Percentiles rank a stretch among this genome's conserved stretches.
phyloP scores from a whole-genome alignment of 73 alveolate genomes.

The Paramecium sonneborni region DNA sequence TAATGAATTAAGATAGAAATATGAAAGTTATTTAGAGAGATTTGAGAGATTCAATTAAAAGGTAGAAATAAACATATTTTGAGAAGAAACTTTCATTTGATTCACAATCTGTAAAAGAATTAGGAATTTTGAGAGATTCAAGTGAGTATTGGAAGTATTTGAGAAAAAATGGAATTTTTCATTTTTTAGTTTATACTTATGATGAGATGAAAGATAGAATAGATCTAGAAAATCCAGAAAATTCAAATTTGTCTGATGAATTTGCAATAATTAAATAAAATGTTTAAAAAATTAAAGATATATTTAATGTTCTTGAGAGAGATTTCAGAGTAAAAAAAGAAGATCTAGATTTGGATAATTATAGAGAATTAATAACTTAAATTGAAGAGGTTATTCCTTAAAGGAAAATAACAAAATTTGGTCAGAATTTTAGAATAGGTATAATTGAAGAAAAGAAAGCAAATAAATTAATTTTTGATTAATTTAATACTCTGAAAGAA shows the following conservation, averaged over 20 bases:
- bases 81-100: neutral
- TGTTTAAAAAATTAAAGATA: constrained; percentile 43
- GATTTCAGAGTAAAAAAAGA: constrained; percentile 43
- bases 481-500: constrained; percentile 11
- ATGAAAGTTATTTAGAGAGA: neutral
- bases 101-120: neutral
- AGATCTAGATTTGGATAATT: constrained; percentile 42
- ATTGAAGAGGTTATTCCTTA: constrained; percentile 50
- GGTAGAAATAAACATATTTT: neutral
- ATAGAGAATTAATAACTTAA: constrained; percentile 49
- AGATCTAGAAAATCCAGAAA: constrained; percentile 45
- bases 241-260: constrained; percentile 35
- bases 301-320: constrained; percentile 44
- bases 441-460: neutral
- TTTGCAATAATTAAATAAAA: constrained; percentile 43
- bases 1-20: neutral
- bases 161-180: constrained; percentile 59
- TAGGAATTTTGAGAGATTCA: constrained; percentile 39
- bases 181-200: constrained; percentile 56
- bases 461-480: neutral
- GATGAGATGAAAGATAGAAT: constrained; percentile 59
- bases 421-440: constrained; percentile 23
- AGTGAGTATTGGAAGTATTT: constrained; percentile 64
- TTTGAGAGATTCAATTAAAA: neutral
- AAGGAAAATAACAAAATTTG: constrained; percentile 46